Evolutionary conservation across 2,329 filamentous ascomycete species (phyloP), one percentile per base, ranked within the genome.

Genomic region (Trichocomaceae sp.): DNA sequence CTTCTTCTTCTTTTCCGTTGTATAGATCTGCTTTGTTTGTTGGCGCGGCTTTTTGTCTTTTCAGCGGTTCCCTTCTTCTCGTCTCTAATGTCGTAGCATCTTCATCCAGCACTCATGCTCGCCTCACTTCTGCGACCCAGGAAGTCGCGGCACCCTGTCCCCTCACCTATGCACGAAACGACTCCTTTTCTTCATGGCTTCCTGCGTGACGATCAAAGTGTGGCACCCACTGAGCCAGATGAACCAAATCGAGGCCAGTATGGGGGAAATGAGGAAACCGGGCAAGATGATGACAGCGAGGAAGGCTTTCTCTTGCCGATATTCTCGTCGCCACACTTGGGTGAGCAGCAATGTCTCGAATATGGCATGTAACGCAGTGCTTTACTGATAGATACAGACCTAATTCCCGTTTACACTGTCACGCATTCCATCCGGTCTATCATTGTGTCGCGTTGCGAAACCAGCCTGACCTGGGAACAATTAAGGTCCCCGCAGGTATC

Each of bases 401-500:
- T 86, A 9, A 79, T 96, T 6, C 91, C 92, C 19, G 84, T 96
- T 56, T 96, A 96, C 76, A 87, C 85, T 70, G 84, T 95, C 61
- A 95, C 91, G 26, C 92, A 96, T 72, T 84, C 88, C 31, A 91
- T 96, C 59, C 87, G 92, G 61, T 84, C 90, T 52, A 80, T 96
- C 55, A 85, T 97, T 57, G 82, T 88, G 61, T 80, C 88, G 57
- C 84, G 88, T 66, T 95, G 90, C 71, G 92, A 97, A 75, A 96
- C 91, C 1, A 92, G 90, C 0, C 75, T 97, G 50, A 86, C 90
- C 15, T 97, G 91, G 91, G 92, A 97, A 60, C 92, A 97, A 70
- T 78, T 97, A 59, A 84, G 91, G 60, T 95, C 90, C n/a, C 92
- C 92, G 2, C 92, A 97, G 69, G 86, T 97, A 55, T 96, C 90